Percentiles rank a stretch among this genome's conserved stretches.
These are phyloP conservation scores for Viola odorata DNA, from an alignment of 345 rosid genomes.

Conservation along the genomic window DNA sequence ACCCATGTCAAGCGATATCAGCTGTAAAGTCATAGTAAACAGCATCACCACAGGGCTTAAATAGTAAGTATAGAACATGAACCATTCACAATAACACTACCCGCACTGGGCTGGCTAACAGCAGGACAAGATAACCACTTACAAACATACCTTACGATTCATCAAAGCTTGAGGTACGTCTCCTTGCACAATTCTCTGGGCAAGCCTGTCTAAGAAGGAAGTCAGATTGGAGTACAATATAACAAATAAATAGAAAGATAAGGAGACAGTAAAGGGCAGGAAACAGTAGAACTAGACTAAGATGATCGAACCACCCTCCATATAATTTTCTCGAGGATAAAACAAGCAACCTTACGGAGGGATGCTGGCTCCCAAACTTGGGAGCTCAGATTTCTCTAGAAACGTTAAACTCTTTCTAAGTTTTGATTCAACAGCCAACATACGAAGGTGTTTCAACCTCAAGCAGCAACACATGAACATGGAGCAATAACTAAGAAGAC, in stretches of 20 bases:
- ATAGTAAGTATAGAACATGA: too few species aligned
- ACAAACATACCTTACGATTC: slow-evolving; percentile 73
- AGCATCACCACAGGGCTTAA: background rate
- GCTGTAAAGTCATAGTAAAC: slow-evolving; percentile 33
- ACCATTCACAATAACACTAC: too few species aligned
- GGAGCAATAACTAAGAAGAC: background rate
- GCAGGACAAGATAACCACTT: too few species aligned
- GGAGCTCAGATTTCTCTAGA: background rate
- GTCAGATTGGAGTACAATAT: slow-evolving; percentile 1
- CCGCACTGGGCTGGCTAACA: too few species aligned
- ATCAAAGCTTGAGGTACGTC: slow-evolving; percentile 99
- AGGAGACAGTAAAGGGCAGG: background rate
- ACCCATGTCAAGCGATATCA: slow-evolving; percentile 98
- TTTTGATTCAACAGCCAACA: too few species aligned
- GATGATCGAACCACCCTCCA: background rate
- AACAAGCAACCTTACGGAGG: background rate
- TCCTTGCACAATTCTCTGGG: slow-evolving; percentile 97
- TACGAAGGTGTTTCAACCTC: background rate
- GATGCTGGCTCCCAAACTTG: background rate
- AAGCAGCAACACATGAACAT: background rate
- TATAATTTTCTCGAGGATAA: background rate
- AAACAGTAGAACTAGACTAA: background rate
- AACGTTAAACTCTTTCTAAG: too few species aligned
- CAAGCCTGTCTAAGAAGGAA: slow-evolving; percentile 59
- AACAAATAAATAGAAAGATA: background rate